A percentile compares a stretch with the other conserved stretches of the same genome.
Conservation (phyloP, 176 grass and related monocot genomes). For the Ampelocalamus luodianensis region DNA sequence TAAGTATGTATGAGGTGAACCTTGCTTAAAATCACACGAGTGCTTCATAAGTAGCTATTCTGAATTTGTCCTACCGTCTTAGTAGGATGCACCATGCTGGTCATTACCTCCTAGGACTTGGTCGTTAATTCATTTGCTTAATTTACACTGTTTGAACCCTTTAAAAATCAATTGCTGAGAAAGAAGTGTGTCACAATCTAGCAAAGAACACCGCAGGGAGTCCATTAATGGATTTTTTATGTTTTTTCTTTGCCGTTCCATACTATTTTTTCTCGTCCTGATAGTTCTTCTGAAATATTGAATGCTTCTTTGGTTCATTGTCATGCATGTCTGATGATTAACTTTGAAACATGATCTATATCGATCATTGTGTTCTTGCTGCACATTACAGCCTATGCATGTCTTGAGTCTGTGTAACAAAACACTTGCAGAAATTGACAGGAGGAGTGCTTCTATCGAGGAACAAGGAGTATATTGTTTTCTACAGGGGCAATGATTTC, state of each 20-base stretch:
- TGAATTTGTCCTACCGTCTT: slow-evolving; percentile 9
- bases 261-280: slow-evolving; percentile 4
- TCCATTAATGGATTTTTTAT: not conserved
- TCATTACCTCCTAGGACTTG: not conserved
- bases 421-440: slow-evolving; percentile 87
- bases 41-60: slow-evolving; percentile 20
- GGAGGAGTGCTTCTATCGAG: slow-evolving; percentile 88
- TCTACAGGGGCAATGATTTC: slow-evolving; percentile 98
- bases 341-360: slow-evolving; percentile 14
- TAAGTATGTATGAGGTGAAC: not conserved
- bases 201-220: not conserved
- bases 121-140: not conserved
- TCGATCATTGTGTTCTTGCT: slow-evolving; percentile 13
- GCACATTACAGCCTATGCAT: slow-evolving; percentile 1
- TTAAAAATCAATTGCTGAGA: slow-evolving; percentile 1
- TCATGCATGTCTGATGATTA: not conserved
- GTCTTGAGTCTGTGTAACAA: slow-evolving; percentile 45
- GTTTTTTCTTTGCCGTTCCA: not conserved
- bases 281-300: slow-evolving; percentile 15
- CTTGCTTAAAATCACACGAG: slow-evolving; percentile 22
- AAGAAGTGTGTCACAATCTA: not conserved
- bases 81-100: not conserved
- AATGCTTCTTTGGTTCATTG: slow-evolving; percentile 32
- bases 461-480: slow-evolving; percentile 91
- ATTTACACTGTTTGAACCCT: not conserved